Evolutionary conservation across 345 rosid genomes (phyloP).

Genomic region (Arabis hirsuta): DNA sequence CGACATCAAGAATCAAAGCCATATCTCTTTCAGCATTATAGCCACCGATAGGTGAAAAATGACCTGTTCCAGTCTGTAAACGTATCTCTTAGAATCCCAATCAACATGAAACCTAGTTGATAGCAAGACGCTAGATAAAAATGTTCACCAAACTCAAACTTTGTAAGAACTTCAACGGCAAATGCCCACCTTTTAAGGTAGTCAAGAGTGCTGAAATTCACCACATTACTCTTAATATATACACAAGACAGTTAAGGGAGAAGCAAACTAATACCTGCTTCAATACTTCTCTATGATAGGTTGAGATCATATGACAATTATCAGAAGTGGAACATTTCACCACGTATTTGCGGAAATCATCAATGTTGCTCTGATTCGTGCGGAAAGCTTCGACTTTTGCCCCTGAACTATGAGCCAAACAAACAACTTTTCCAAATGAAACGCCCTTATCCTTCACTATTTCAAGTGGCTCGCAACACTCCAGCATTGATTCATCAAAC

Average conservation of each 20-base stretch:
- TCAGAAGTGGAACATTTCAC: conserved; percentile 71
- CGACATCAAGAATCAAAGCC: conserved; percentile 96
- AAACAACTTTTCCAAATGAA: conserved; percentile 86
- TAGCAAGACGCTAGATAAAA: conserved; percentile 4
- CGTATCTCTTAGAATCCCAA: conserved; percentile 3
- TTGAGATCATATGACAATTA: conserved; percentile 75
- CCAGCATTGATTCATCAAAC: conserved; percentile 97
- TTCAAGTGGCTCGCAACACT: conserved; percentile 92
- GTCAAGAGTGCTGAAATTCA: neutral
- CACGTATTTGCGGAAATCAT: conserved; percentile 73
- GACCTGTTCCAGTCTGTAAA: conserved; percentile 88
- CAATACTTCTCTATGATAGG: conserved; percentile 72
- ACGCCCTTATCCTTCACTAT: conserved; percentile 80
- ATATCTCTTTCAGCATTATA: conserved; percentile 88
- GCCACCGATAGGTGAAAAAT: conserved; percentile 97
- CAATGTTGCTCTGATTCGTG: conserved; percentile 72
- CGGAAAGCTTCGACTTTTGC: conserved; percentile 90
- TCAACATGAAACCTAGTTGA: neutral
- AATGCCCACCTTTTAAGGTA: neutral
- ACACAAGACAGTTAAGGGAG: neutral
- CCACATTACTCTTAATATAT: neutral
- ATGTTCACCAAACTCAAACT: conserved; percentile 7
- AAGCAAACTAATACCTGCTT: conserved; percentile 59
- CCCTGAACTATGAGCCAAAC: conserved; percentile 91
- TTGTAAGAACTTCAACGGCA: neutral